Evolutionary conservation across 495 filamentous ascomycete species (phyloP).

Genomic region (Hypoxylon cercidicola): DNA sequence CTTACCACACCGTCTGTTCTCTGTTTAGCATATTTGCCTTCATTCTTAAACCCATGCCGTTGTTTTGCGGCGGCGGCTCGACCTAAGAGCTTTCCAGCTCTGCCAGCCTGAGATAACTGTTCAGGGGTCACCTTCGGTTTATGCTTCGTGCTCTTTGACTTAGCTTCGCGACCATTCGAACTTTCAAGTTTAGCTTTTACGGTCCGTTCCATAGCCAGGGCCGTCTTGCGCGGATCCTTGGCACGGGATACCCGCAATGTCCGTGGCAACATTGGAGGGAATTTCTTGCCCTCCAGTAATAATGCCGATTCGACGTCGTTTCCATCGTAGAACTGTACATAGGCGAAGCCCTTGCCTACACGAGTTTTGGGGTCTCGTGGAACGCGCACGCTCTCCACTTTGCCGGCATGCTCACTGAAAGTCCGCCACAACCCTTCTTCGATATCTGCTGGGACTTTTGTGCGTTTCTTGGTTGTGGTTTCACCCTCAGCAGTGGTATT

Average conservation of each 20-base stretch:
- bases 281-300: conserved; percentile 86
- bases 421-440: conserved; percentile 96
- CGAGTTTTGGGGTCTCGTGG: conserved; percentile 87
- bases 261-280: conserved; percentile 89
- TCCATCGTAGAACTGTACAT: conserved; percentile 91
- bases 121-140: conserved; percentile 72
- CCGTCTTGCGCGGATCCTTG: conserved; percentile 78
- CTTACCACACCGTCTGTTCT: conserved; percentile 37
- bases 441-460: conserved; percentile 79
- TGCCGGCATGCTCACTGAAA: conserved; percentile 78
- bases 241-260: conserved; percentile 87
- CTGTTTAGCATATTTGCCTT: conserved; percentile 46
- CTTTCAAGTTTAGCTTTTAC: conserved; percentile 36
- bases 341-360: conserved; percentile 97
- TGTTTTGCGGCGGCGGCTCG: conserved; percentile 77
- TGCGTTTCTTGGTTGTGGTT: conserved; percentile 70
- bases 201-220: conserved; percentile 56
- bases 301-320: conserved; percentile 91
- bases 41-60: conserved; percentile 49
- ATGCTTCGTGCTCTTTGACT: conserved; percentile 58
- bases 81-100: conserved; percentile 85
- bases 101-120: conserved; percentile 77
- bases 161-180: conserved; percentile 35
- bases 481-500: conserved; percentile 67
- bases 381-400: conserved; percentile 93